Percentiles rank a stretch among this genome's conserved stretches.
phyloP scores from a whole-genome alignment of 2,329 filamentous ascomycete genomes.

The Colletotrichum simmondsii region DNA sequence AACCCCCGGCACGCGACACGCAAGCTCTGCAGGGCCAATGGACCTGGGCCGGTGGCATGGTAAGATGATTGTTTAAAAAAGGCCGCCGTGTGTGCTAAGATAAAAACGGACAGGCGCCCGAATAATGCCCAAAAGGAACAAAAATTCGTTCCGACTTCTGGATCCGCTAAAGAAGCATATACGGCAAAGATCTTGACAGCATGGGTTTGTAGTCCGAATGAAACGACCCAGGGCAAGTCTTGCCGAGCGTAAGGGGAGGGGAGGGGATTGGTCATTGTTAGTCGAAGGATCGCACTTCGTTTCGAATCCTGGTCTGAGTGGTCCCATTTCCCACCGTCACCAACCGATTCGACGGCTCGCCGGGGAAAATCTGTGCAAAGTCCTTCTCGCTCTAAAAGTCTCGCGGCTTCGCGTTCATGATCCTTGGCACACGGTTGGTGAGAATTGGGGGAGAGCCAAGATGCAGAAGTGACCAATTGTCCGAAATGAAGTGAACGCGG shows the following conservation, averaged over 20 bases:
- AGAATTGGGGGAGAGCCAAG: neutral
- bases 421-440: neutral
- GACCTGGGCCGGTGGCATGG: neutral
- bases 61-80: neutral
- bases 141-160: neutral
- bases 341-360: neutral
- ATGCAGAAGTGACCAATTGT: neutral
- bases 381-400: neutral
- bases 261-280: neutral
- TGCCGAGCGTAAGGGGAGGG: neutral
- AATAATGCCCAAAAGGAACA: neutral
- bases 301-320: slow-evolving; percentile 11
- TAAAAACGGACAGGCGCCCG: neutral
- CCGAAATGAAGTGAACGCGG: neutral
- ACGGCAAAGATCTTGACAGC: slow-evolving; percentile 12
- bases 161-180: slow-evolving; percentile 31
- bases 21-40: neutral
- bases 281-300: slow-evolving; percentile 3
- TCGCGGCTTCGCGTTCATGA: neutral
- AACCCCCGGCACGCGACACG: slow-evolving; percentile 9
- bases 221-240: slow-evolving; percentile 6
- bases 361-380: neutral
- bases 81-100: neutral
- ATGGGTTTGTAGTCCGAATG: neutral
- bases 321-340: slow-evolving; percentile 17